Evolutionary conservation across 2,329 filamentous ascomycete species (phyloP), one percentile per base, ranked within the genome.

Genomic region (Aspergillus bombycis): DNA sequence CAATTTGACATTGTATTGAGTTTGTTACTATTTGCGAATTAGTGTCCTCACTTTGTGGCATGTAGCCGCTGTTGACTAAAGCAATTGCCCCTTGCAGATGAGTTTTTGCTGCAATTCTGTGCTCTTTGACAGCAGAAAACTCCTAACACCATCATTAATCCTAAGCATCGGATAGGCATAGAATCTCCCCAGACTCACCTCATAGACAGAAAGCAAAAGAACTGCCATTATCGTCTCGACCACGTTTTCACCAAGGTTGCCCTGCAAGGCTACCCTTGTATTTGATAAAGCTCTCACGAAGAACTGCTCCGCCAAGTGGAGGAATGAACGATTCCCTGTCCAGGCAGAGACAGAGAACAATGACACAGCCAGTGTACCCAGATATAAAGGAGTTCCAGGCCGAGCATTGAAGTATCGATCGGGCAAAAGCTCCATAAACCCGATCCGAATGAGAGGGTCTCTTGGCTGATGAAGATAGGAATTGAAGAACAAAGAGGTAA

Each of bases 1-100:
- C 73, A 52, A 75, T 68, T 54, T 74, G 68, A 41, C 57, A 52
- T 54, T 75, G 70, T 14, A 75, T 64, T 7, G 72, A 60, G 59
- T 69, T 63, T 5, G 67, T 62, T 26, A 74, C 58, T 11, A 62
- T 68, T 30, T 62, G 54, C 1, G 69, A 69, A 30, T 62, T 58
- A 11, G 63, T 14, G 0, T 66, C 62, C 7, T 69, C 53, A 19
- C 65, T 52, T 26, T 61, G 57, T 30, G 68, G 63, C 6, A 69
- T 54, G 28, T 62, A 63, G 30, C 63, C 65, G 14, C 62, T 70
- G 28, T 74, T 73, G 7, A 75, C 64, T 10, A 75, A 57, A 11
- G 73, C 73, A 57, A 75, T 65, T 2, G 73, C 73, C 1, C 73
- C 73, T n/a, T 66, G 68, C 9, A 75, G 54, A 60, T 75, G 73